These are phyloP conservation scores for Rhizopus arrhizus DNA, from an alignment of 371 early-diverging fungal genomes.

Conservation along the genomic window DNA sequence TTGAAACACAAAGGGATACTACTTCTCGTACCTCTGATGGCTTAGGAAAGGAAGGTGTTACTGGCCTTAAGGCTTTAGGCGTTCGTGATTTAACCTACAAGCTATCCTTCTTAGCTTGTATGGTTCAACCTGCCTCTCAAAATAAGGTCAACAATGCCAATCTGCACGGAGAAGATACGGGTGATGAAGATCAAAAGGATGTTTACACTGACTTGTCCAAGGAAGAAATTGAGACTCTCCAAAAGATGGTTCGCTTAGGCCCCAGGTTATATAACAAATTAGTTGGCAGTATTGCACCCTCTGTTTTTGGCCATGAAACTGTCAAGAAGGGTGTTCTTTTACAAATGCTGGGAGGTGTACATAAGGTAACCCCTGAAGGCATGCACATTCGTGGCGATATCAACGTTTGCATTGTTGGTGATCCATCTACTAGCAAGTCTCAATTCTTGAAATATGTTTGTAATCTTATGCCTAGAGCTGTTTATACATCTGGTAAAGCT, in stretches of 20 bases:
- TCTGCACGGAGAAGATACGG: constrained; percentile 60
- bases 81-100: constrained; percentile 92
- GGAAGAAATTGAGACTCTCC: constrained; percentile 77
- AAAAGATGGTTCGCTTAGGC: constrained; percentile 68
- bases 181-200: constrained; percentile 62
- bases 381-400: constrained; percentile 98
- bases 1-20: constrained; percentile 68
- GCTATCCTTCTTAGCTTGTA: constrained; percentile 88
- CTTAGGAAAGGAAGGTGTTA: constrained; percentile 75
- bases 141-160: constrained; percentile 43
- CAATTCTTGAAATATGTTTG: constrained; percentile 96
- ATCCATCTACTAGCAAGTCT: constrained; percentile 97
- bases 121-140: constrained; percentile 67
- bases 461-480: constrained; percentile 87
- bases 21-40: constrained; percentile 65
- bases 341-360: constrained; percentile 97
- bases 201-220: constrained; percentile 66
- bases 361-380: constrained; percentile 92
- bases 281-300: constrained; percentile 90
- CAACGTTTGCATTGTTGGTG: constrained; percentile 98
- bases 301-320: constrained; percentile 96
- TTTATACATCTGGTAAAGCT: constrained; percentile 99
- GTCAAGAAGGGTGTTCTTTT: constrained; percentile 97
- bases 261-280: constrained; percentile 72
- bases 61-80: constrained; percentile 88